Evolutionary conservation across 1,139 yeast species (phyloP).

Genomic region (Arxiozyma slooffiae): DNA sequence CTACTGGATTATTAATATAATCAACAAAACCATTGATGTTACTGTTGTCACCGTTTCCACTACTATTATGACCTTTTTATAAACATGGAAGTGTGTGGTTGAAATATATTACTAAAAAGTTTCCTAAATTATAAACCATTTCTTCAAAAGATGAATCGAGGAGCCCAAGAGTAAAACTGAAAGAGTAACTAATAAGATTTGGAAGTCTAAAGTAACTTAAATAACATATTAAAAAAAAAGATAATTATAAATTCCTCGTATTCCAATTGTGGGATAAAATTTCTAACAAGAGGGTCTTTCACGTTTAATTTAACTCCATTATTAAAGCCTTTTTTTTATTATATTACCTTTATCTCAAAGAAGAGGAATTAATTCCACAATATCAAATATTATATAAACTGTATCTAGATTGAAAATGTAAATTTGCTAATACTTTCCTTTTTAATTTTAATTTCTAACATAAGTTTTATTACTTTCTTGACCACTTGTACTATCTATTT

Average conservation of each 20-base stretch:
- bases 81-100: slow-evolving; percentile 1
- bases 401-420: slow-evolving; percentile 19
- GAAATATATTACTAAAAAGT: slow-evolving; percentile 16
- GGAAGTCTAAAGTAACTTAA: slow-evolving; percentile 17
- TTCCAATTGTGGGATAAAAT: slow-evolving; percentile 1
- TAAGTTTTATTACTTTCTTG: neutral
- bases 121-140: slow-evolving; percentile 24
- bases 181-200: slow-evolving; percentile 20
- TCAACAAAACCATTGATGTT: neutral
- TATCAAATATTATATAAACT: slow-evolving; percentile 16
- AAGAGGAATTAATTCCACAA: slow-evolving; percentile 18
- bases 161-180: slow-evolving; percentile 28
- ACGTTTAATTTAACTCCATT: neutral
- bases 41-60: neutral
- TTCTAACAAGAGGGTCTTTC: neutral
- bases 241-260: slow-evolving; percentile 8
- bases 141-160: slow-evolving; percentile 24
- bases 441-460: neutral
- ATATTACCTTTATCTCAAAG: neutral
- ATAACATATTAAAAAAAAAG: slow-evolving; percentile 14
- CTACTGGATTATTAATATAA: neutral
- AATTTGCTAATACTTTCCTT: neutral
- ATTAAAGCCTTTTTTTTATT: neutral
- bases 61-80: neutral
- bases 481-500: neutral